These are phyloP conservation scores for Penicillium griseofulvum DNA, from an alignment of 2,329 filamentous ascomycete species.

Conservation along the genomic window DNA sequence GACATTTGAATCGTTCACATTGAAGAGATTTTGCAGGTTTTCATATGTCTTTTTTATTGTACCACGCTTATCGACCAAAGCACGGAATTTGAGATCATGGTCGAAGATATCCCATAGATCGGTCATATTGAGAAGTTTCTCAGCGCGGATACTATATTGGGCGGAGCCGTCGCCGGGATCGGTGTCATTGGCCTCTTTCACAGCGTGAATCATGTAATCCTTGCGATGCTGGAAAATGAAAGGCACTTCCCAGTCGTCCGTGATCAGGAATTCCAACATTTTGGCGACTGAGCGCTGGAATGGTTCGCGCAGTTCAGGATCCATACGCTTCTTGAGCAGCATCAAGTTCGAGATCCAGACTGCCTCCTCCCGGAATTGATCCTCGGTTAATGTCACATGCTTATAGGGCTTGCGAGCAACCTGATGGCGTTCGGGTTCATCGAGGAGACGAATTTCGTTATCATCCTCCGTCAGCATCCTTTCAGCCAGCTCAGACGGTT, in stretches of 20 bases:
- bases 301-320: slow-evolving; percentile 69
- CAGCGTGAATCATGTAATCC: slow-evolving; percentile 91
- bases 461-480: slow-evolving; percentile 95
- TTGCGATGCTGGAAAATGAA: slow-evolving; percentile 98
- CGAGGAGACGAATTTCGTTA: slow-evolving; percentile 80
- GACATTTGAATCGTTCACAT: slow-evolving; percentile 69
- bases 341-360: slow-evolving; percentile 88
- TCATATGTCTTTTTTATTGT: slow-evolving; percentile 76
- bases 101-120: slow-evolving; percentile 96
- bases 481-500: slow-evolving; percentile 90
- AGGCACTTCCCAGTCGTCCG: slow-evolving; percentile 91
- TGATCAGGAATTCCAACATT: slow-evolving; percentile 90
- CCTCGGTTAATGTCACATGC: slow-evolving; percentile 72
- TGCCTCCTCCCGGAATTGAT: slow-evolving; percentile 86
- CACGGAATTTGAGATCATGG: slow-evolving; percentile 90
- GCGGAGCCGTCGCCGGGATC: slow-evolving; percentile 65
- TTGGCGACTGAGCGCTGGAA: slow-evolving; percentile 88
- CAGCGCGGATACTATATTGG: slow-evolving; percentile 71
- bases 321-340: slow-evolving; percentile 79
- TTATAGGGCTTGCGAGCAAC: slow-evolving; percentile 86
- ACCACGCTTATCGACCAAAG: slow-evolving; percentile 87
- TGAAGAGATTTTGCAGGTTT: slow-evolving; percentile 65
- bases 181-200: slow-evolving; percentile 63
- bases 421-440: slow-evolving; percentile 93
- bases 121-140: slow-evolving; percentile 86